Conservation (phyloP, 148 eudicot genomes). For the Dianthus caryophyllus region DNA sequence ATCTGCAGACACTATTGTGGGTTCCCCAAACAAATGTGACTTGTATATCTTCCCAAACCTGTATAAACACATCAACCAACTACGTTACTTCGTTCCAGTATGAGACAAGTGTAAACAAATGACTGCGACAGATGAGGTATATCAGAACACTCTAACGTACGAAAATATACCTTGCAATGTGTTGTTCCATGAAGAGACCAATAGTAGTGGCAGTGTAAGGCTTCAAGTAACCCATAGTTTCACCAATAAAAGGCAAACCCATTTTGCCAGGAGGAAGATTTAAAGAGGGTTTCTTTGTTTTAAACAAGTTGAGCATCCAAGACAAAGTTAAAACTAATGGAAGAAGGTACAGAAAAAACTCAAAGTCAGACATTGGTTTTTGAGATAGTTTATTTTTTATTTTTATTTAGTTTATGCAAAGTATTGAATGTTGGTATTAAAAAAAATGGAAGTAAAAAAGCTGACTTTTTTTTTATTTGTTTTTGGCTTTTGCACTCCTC, state of each 20-base stretch:
- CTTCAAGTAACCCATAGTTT: constrained; percentile 75
- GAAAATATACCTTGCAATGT: constrained; percentile 61
- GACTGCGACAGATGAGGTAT: too few relatives aligned
- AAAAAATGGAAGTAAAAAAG: constrained; percentile 4
- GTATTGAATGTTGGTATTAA: constrained; percentile 8
- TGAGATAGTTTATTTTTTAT: constrained; percentile 7
- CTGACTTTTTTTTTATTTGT: constrained; percentile 10
- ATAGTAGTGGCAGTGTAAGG: constrained; percentile 80
- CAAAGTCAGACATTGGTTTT: constrained; percentile 58
- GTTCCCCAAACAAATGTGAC: constrained; percentile 94
- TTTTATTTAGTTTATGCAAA: constrained; percentile 8
- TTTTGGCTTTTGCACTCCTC: constrained; percentile 7
- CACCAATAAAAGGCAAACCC: constrained; percentile 94
- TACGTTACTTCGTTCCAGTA: too few relatives aligned
- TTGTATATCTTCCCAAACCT: constrained; percentile 92
- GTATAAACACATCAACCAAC: constrained; percentile 9
- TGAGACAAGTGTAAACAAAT: too few relatives aligned
- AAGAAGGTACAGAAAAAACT: constrained; percentile 50
- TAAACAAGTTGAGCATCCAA: constrained; percentile 41
- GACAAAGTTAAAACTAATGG: constrained; percentile 33
- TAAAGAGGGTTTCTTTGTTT: constrained; percentile 31
- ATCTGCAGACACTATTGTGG: constrained; percentile 90
- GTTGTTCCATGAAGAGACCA: constrained; percentile 88
- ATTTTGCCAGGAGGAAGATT: constrained; percentile 90
- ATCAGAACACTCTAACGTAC: too few relatives aligned